Evolutionary conservation across 2,329 filamentous ascomycete genomes (phyloP).

Genomic region (Cladobotryum mycophilum): DNA sequence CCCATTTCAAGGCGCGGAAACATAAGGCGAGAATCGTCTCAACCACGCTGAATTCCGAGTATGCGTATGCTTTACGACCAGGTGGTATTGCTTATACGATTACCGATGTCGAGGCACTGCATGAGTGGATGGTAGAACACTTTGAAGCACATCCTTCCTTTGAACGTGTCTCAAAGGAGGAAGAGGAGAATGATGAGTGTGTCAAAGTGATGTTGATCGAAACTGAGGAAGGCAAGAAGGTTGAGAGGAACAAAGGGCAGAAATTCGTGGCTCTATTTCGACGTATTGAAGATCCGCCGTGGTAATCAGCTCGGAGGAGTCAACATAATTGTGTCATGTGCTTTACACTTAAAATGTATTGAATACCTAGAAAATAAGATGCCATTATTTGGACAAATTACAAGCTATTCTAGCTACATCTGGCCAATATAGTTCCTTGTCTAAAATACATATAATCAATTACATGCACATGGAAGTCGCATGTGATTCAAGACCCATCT

Average conservation of each 20-base stretch:
- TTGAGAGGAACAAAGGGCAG: constrained; percentile 78
- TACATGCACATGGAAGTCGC: no score
- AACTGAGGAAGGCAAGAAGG: constrained; percentile 97
- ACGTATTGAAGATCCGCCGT: constrained; percentile 71
- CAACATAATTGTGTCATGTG: no score
- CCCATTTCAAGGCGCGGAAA: constrained; percentile 95
- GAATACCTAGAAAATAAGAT: no score
- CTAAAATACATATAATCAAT: no score
- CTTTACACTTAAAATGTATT: no score
- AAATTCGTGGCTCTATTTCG: constrained; percentile 90
- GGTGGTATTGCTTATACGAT: constrained; percentile 92
- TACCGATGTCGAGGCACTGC: constrained; percentile 91
- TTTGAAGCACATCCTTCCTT: constrained; percentile 74
- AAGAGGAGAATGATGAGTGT: constrained; percentile 63
- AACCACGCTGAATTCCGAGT: constrained; percentile 81
- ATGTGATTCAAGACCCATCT: no score
- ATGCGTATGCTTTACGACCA: constrained; percentile 77
- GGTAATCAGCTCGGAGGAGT: constrained; percentile 38
- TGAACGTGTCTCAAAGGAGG: constrained; percentile 63
- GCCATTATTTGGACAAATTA: no score
- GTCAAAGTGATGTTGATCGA: constrained; percentile 70
- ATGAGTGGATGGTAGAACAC: constrained; percentile 88
- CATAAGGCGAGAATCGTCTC: constrained; percentile 96
- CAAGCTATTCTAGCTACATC: no score
- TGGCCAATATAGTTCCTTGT: no score